A percentile compares a stretch with the other conserved stretches of the same genome.
These are phyloP conservation scores for barrel medic (Medicago truncatula) DNA, from an alignment of 306 rosid species.

Conservation along the genomic window DNA sequence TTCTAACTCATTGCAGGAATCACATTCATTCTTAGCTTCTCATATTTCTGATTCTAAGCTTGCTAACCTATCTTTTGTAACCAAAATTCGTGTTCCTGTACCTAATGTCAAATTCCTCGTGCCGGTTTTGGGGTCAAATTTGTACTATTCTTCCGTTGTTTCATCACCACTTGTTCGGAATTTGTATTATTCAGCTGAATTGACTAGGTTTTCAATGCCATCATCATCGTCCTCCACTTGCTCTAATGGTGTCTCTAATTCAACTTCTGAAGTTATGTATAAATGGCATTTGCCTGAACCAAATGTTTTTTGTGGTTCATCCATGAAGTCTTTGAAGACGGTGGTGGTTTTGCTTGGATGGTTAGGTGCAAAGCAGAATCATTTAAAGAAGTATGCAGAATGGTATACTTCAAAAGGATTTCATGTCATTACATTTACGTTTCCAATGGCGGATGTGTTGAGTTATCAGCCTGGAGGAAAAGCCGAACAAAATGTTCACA, in stretches of 20 bases:
- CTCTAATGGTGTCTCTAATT: conserved; percentile 36
- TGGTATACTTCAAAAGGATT: conserved; percentile 93
- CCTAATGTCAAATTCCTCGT: conserved; percentile 61
- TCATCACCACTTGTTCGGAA: conserved; percentile 58
- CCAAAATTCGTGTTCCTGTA: conserved; percentile 63
- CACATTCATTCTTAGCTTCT: conserved; percentile 56
- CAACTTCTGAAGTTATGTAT: conserved; percentile 69
- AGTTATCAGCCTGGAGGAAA: conserved; percentile 82
- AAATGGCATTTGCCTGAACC: conserved; percentile 95
- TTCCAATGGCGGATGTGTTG: conserved; percentile 86
- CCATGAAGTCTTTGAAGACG: conserved; percentile 62
- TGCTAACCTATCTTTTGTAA: conserved; percentile 56
- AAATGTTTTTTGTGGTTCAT: conserved; percentile 53
- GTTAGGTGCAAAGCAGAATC: conserved; percentile 98
- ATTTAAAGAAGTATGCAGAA: conserved; percentile 84
- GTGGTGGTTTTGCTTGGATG: conserved; percentile 96
- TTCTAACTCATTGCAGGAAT: conserved; percentile 38
- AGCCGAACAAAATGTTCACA: conserved; percentile 74
- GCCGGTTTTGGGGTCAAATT: conserved; percentile 46
- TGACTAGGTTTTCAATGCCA: conserved; percentile 52
- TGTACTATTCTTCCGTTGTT: conserved; percentile 49
- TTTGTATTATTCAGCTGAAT: conserved; percentile 71
- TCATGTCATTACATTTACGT: conserved; percentile 89
- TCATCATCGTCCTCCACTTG: conserved; percentile 37
- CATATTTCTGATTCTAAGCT: conserved; percentile 69